Evolutionary conservation across 768 basidiomycete genomes (phyloP).

Genomic region (Hypholoma sublateritium): DNA sequence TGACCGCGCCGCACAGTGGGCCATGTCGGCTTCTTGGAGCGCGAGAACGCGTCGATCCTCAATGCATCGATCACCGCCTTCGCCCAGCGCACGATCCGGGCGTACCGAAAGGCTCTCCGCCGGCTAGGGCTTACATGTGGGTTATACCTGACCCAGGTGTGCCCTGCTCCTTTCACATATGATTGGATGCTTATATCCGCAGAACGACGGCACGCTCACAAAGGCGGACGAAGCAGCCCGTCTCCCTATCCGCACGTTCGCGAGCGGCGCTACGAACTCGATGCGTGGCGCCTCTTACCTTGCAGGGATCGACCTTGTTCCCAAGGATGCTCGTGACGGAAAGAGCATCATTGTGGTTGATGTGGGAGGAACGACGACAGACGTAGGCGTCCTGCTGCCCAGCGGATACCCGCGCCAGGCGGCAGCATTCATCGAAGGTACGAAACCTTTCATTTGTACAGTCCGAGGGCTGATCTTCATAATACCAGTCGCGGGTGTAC

Average conservation of each 20-base stretch:
- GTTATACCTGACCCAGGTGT: slow-evolving; percentile 50
- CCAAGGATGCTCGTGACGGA: slow-evolving; percentile 11
- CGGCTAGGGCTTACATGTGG: slow-evolving; percentile 47
- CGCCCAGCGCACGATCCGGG: slow-evolving; percentile 53
- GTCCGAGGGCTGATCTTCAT: too few species aligned
- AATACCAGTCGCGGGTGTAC: slow-evolving; percentile 59
- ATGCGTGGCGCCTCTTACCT: slow-evolving; percentile 70
- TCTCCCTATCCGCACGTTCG: slow-evolving; percentile 64
- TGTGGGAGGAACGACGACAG: slow-evolving; percentile 66
- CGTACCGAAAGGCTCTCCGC: slow-evolving; percentile 51
- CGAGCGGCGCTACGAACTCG: slow-evolving; percentile 64
- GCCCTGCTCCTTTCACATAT: background rate
- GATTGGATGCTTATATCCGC: background rate
- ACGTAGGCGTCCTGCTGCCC: slow-evolving; percentile 61
- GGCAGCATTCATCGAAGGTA: slow-evolving; percentile 54
- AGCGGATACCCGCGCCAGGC: slow-evolving; percentile 64
- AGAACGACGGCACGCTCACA: slow-evolving; percentile 59
- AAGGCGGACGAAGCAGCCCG: slow-evolving; percentile 47
- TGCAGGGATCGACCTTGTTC: slow-evolving; percentile 33
- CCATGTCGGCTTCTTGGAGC: slow-evolving; percentile 57
- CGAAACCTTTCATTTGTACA: too few species aligned
- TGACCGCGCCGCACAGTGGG: slow-evolving; percentile 35
- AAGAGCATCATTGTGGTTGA: slow-evolving; percentile 54
- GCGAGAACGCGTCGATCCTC: slow-evolving; percentile 69
- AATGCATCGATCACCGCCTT: slow-evolving; percentile 64